A percentile compares a stretch with the other conserved stretches of the same genome.
These are phyloP conservation scores for Balakata baccata DNA, from an alignment of 345 rosid species.

Conservation along the genomic window DNA sequence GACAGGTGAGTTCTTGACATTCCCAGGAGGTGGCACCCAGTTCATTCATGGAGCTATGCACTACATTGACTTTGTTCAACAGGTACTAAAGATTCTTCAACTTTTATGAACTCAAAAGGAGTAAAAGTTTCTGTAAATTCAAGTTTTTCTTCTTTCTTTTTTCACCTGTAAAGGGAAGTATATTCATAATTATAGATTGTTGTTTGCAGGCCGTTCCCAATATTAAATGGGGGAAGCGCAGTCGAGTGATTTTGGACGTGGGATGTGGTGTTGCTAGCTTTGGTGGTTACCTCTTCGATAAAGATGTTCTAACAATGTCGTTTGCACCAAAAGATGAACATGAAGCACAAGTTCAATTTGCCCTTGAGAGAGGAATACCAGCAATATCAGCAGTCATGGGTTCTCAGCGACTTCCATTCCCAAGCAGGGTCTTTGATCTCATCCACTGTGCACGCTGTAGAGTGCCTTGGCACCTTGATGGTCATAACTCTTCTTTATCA, in stretches of 20 bases:
- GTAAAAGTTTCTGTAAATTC: too few species aligned
- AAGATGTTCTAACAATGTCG: slow-evolving; percentile 86
- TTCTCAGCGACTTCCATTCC: slow-evolving; percentile 77
- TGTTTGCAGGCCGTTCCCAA: slow-evolving; percentile 55
- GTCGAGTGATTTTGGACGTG: slow-evolving; percentile 71
- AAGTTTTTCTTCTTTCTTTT: too few species aligned
- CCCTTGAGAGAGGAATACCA: slow-evolving; percentile 92
- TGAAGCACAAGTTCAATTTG: slow-evolving; percentile 95
- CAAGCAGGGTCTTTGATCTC: slow-evolving; percentile 82
- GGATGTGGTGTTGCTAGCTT: slow-evolving; percentile 99
- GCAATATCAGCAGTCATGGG: slow-evolving; percentile 98
- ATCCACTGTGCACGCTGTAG: slow-evolving; percentile 93
- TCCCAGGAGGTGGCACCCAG: slow-evolving; percentile 97
- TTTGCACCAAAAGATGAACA: slow-evolving; percentile 98
- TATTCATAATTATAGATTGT: neutral
- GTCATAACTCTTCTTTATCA: slow-evolving; percentile 16
- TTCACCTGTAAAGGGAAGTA: too few species aligned
- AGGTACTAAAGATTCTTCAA: slow-evolving; percentile 33
- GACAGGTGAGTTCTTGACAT: slow-evolving; percentile 83
- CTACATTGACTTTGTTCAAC: slow-evolving; percentile 71
- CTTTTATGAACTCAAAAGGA: too few species aligned
- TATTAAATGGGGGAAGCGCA: slow-evolving; percentile 80
- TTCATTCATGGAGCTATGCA: slow-evolving; percentile 93
- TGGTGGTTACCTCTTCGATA: slow-evolving; percentile 79
- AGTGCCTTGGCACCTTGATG: slow-evolving; percentile 93